These are phyloP conservation scores for Phyllosticta capitalensis DNA, from an alignment of 2,329 filamentous ascomycete species.

Conservation along the genomic window DNA sequence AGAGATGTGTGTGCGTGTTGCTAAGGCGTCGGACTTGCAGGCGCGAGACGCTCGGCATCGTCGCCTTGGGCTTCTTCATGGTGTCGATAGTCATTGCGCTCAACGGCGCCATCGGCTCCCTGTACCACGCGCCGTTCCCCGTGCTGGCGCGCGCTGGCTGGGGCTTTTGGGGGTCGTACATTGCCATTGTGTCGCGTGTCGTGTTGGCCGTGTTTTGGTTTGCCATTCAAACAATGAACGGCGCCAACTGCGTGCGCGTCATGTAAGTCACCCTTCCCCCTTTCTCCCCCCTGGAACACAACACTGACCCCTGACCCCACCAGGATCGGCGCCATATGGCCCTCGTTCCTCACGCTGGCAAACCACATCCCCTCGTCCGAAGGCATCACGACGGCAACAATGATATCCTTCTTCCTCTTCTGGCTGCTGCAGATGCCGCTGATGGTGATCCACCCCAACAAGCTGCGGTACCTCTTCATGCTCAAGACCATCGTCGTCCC, in stretches of 20 bases:
- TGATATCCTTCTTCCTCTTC: slow-evolving; percentile 51
- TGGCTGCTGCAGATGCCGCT: slow-evolving; percentile 47
- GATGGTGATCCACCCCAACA: slow-evolving; percentile 46
- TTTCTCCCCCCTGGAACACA: background rate
- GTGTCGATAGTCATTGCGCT: slow-evolving; percentile 51
- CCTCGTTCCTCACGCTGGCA: slow-evolving; percentile 43
- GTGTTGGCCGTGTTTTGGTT: slow-evolving; percentile 54
- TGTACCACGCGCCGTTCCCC: slow-evolving; percentile 46
- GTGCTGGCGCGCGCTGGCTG: slow-evolving; percentile 47
- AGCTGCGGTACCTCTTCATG: slow-evolving; percentile 45
- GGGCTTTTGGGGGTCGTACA: slow-evolving; percentile 49
- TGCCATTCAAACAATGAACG: slow-evolving; percentile 56
- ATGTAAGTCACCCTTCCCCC: slow-evolving; percentile 22
- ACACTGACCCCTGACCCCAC: too few relatives aligned
- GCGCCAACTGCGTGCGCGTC: slow-evolving; percentile 43
- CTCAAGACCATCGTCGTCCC: slow-evolving; percentile 41
- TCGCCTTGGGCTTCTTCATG: slow-evolving; percentile 43
- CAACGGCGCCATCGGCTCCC: slow-evolving; percentile 44
- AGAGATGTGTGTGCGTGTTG: too few relatives aligned
- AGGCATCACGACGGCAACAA: slow-evolving; percentile 47
- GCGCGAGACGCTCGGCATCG: slow-evolving; percentile 43
- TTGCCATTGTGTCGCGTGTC: slow-evolving; percentile 44
- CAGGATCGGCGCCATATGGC: slow-evolving; percentile 46
- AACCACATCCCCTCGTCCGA: slow-evolving; percentile 43
- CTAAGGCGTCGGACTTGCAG: background rate